Base-by-base conservation (phyloP, 495 filamentous ascomycete genomes). In the Haplographium delicatum region DNA sequence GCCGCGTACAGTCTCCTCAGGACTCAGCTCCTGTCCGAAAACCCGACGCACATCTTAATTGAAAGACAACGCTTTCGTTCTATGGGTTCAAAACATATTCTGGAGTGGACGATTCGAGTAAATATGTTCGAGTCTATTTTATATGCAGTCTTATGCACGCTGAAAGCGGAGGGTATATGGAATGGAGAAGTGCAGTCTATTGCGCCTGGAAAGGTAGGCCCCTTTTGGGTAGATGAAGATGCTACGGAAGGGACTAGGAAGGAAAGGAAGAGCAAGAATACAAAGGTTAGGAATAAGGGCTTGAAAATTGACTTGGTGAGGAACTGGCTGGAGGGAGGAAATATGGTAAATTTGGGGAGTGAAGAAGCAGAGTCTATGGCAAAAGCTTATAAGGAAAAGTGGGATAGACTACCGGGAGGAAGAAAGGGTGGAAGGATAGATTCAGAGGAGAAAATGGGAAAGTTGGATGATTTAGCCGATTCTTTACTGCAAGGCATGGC, bases 391-490 rank as follows among this genome's bases (percentile, higher is more conserved):
- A 50, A 78, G 44, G 55, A 38, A 31, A 74, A 70, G 62, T 72
- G 70, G 71, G 64, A 64, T 38, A 58, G 56, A 20, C 56, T 35
- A 33, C 49, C 50, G 33, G 53, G 46, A 10, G 40, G 47, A 47
- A 56, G 42, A 34, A 69, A 54, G 50, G 46, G 13, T n/a, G 53
- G 47, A 10, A 57, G 44, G 33, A 46, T n/a, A 11, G 54, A 51
- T 22, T 45, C 4, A 18, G 56, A 57, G 33, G 53, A 60, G 10
- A 54, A 54, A 50, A 56, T 74, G 25, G 68, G 64, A 16, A 97
- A 97, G 65, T 59, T 95, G 56, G 91, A 97, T 70, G 91, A 97
- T 73, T 69, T 97, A 54, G 86, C 89, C 5, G 91, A 97, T 76
- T 87, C 85, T 65, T 65, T 96, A 25, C 60, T 96, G 54, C 91